phyloP scores from a whole-genome alignment of 148 eudicot species.

The Rhododendron ferrugineum region DNA sequence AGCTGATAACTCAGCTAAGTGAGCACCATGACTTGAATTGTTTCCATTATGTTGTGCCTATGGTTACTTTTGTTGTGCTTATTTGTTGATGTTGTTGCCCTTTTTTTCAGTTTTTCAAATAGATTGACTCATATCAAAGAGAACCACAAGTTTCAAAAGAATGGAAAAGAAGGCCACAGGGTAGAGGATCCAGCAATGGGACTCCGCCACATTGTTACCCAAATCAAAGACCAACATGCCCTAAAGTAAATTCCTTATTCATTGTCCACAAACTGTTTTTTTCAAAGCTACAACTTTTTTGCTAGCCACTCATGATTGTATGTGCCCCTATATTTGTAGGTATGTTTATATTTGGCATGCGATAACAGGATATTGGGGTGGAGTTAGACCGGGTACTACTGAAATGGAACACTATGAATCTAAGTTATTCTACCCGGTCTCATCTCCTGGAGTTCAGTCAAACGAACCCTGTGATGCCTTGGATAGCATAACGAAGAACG shows the following conservation, averaged over 20 bases:
- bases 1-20: conserved; percentile 72
- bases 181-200: conserved; percentile 57
- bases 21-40: conserved; percentile 17
- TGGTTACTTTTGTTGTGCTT: neutral
- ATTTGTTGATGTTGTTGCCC: neutral
- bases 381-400: conserved; percentile 57
- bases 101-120: conserved; percentile 61
- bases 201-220: conserved; percentile 47
- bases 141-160: conserved; percentile 75
- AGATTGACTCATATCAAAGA: conserved; percentile 71
- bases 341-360: conserved; percentile 93
- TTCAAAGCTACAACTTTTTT: neutral
- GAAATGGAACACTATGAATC: conserved; percentile 66
- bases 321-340: conserved; percentile 24
- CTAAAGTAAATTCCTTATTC: conserved; percentile 41
- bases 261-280: neutral
- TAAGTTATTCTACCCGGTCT: conserved; percentile 50
- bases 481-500: conserved; percentile 49
- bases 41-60: neutral
- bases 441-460: conserved; percentile 65
- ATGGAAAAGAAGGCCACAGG: conserved; percentile 63
- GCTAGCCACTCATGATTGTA: neutral
- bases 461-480: conserved; percentile 50
- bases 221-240: conserved; percentile 56
- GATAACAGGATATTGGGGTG: conserved; percentile 89